Percentiles rank a stretch among this genome's conserved stretches.
phyloP scores from a whole-genome alignment of 2,329 filamentous ascomycete genomes.

The Scytalidium lignicola region DNA sequence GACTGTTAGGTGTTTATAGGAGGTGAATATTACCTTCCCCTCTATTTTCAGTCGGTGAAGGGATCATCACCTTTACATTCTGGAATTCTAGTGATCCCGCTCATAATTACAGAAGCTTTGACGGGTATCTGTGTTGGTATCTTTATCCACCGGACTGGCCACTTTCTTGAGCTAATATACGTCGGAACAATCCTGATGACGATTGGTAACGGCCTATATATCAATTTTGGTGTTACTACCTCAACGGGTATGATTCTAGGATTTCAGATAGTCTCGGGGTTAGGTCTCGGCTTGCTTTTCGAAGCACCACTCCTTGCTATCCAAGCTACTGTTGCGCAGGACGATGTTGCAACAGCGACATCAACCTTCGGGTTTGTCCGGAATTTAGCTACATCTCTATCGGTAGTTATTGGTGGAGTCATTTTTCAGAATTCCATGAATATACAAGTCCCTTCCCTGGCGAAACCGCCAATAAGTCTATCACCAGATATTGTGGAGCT shows the following conservation, averaged over 20 bases:
- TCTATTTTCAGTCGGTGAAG: slow-evolving; percentile 68
- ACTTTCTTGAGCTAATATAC: slow-evolving; percentile 54
- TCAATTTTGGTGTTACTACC: slow-evolving; percentile 51
- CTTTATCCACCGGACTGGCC: slow-evolving; percentile 53
- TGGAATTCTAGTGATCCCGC: slow-evolving; percentile 70
- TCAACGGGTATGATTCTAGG: slow-evolving; percentile 49
- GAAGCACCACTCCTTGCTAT: slow-evolving; percentile 62
- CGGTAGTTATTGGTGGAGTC: slow-evolving; percentile 70
- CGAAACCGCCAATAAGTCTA: slow-evolving; percentile 3
- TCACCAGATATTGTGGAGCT: slow-evolving; percentile 27
- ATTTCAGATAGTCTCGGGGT: slow-evolving; percentile 54
- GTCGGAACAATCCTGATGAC: slow-evolving; percentile 54
- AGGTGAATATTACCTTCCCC: slow-evolving; percentile 64
- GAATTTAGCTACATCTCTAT: slow-evolving; percentile 63
- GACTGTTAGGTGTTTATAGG: slow-evolving; percentile 29
- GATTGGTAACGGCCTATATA: slow-evolving; percentile 57
- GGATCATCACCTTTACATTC: slow-evolving; percentile 59
- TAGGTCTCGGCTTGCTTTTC: slow-evolving; percentile 62
- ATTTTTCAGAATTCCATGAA: slow-evolving; percentile 74
- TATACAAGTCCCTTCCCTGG: slow-evolving; percentile 12
- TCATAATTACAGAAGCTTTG: slow-evolving; percentile 59
- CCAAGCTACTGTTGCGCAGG: slow-evolving; percentile 53
- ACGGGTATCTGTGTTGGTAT: slow-evolving; percentile 51
- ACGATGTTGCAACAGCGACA: slow-evolving; percentile 60
- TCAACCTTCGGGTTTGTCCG: slow-evolving; percentile 59